phyloP scores from a whole-genome alignment of 2,329 filamentous ascomycete genomes.

The Epichloe hybrida region DNA sequence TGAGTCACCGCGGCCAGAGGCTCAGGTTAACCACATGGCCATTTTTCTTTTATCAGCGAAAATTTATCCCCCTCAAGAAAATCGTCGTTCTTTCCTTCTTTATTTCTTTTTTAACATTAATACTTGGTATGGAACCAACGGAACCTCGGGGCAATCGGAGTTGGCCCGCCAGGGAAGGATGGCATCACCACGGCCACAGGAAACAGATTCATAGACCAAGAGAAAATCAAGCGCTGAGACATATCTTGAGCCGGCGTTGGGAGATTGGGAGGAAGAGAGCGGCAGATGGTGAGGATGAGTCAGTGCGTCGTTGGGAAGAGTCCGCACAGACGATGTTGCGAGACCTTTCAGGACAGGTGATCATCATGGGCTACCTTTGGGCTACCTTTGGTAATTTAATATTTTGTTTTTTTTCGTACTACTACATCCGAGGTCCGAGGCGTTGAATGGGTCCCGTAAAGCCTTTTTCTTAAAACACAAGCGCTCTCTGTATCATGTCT shows the following conservation, averaged over 20 bases:
- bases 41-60: too few relatives aligned
- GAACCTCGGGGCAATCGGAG: neutral
- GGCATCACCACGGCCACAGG: neutral
- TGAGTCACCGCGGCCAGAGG: neutral
- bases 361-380: neutral
- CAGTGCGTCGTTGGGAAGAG: too few relatives aligned
- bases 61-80: too few relatives aligned
- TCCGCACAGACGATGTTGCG: neutral
- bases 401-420: neutral
- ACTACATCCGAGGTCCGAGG: neutral
- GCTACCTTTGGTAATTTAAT: neutral
- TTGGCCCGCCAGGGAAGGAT: neutral
- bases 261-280: neutral
- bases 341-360: too few relatives aligned
- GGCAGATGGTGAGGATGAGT: neutral
- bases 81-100: neutral
- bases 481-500: too few relatives aligned
- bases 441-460: too few relatives aligned
- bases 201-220: neutral
- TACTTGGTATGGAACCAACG: too few relatives aligned
- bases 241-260: conserved; percentile 7
- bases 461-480: too few relatives aligned
- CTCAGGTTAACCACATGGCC: neutral
- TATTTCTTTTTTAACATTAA: neutral
- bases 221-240: conserved; percentile 9